phyloP scores from a whole-genome alignment of 148 eudicot genomes.

The Vaccinium macrocarpon region DNA sequence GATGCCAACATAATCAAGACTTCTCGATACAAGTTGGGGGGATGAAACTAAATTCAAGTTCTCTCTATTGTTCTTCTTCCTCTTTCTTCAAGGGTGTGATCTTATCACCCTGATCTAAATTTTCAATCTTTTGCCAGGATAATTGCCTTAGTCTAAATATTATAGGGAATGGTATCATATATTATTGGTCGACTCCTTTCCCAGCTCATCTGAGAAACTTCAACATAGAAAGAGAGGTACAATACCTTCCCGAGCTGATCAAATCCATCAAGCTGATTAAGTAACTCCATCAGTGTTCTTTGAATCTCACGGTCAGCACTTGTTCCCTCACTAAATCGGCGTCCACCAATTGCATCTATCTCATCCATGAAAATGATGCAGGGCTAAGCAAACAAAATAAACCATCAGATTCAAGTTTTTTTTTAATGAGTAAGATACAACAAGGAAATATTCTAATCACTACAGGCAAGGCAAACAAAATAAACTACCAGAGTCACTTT shows the following conservation, averaged over 20 bases:
- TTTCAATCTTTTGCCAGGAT: conserved; percentile 27
- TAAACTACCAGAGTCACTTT: not conserved
- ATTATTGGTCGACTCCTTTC: conserved; percentile 46
- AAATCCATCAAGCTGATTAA: conserved; percentile 91
- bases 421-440: conserved; percentile 8
- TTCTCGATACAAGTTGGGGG: not conserved
- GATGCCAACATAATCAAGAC: not conserved
- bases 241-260: conserved; percentile 92
- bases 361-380: conserved; percentile 99
- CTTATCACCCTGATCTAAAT: not conserved
- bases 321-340: conserved; percentile 93
- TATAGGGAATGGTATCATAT: conserved; percentile 45
- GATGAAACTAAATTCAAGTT: not conserved
- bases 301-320: conserved; percentile 99
- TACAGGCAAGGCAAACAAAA: conserved; percentile 42
- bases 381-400: conserved; percentile 45
- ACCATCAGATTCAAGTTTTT: not conserved
- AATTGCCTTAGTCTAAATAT: conserved; percentile 47
- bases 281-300: conserved; percentile 95
- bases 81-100: not conserved
- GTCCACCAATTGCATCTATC: conserved; percentile 97
- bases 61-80: not conserved
- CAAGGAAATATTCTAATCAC: conserved; percentile 11
- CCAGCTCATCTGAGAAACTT: conserved; percentile 25
- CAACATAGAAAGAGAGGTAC: conserved; percentile 36